Conservation (phyloP, 768 basidiomycete genomes). For the Coprinopsis strossmayeri region DNA sequence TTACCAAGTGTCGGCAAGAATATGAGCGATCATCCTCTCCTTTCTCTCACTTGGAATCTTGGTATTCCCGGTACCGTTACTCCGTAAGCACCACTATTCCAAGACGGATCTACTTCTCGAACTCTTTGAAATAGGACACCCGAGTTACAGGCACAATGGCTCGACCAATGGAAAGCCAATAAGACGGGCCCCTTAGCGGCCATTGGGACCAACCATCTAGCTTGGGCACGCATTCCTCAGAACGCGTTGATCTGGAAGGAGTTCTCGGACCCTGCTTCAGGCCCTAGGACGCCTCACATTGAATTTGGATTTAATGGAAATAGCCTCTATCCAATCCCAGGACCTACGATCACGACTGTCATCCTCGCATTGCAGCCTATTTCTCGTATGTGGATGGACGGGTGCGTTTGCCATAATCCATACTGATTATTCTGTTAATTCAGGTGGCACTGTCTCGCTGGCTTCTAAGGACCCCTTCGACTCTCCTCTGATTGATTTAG, state of each 20-base stretch:
- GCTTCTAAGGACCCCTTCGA: slow-evolving; percentile 8
- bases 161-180: slow-evolving; percentile 4
- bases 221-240: slow-evolving; percentile 22
- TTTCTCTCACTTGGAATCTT: slow-evolving; percentile 14
- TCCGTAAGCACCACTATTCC: slow-evolving; percentile 6
- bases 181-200: slow-evolving; percentile 19
- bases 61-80: slow-evolving; percentile 8
- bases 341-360: not conserved
- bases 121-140: slow-evolving; percentile 1
- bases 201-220: slow-evolving; percentile 17
- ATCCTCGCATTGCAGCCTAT: slow-evolving; percentile 8
- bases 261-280: slow-evolving; percentile 23
- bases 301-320: slow-evolving; percentile 19
- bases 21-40: slow-evolving; percentile 15
- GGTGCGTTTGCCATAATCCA: not conserved
- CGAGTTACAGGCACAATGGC: slow-evolving; percentile 2
- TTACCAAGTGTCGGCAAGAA: slow-evolving; percentile 19
- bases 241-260: slow-evolving; percentile 12
- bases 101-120: not conserved
- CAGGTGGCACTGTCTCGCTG: slow-evolving; percentile 12
- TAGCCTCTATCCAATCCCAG: not conserved
- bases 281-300: slow-evolving; percentile 22
- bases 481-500: slow-evolving; percentile 9
- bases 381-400: slow-evolving; percentile 7
- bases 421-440: not conserved